A percentile compares a stretch with the other conserved stretches of the same genome.
phyloP scores from a whole-genome alignment of 805 yeast genomes.

The Schizosaccharomyces osmophilus region DNA sequence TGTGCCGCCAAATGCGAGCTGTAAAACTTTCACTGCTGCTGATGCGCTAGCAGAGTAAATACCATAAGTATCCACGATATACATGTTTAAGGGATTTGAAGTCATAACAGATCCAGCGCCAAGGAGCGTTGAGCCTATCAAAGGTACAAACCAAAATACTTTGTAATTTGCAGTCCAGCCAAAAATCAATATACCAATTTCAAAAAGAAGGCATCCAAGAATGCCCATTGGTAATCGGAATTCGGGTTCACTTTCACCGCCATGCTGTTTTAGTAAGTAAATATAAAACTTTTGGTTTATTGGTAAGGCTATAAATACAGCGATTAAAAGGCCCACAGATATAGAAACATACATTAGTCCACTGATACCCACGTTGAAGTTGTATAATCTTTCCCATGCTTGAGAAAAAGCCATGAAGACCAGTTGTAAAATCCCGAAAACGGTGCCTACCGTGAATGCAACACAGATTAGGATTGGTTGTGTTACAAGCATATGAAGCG shows the following conservation, averaged over 20 bases:
- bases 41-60: constrained; percentile 41
- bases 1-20: constrained; percentile 42
- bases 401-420: constrained; percentile 15
- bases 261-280: constrained; percentile 10
- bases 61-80: constrained; percentile 47
- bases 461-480: constrained; percentile 3
- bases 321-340: constrained; percentile 28
- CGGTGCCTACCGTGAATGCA: not conserved
- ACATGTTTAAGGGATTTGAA: constrained; percentile 38
- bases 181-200: constrained; percentile 37
- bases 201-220: constrained; percentile 28
- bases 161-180: constrained; percentile 42
- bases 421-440: not conserved
- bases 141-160: constrained; percentile 38
- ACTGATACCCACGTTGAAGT: constrained; percentile 11
- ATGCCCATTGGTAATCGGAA: constrained; percentile 43
- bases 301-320: constrained; percentile 14
- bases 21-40: constrained; percentile 41
- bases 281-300: not conserved
- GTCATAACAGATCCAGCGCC: constrained; percentile 34
- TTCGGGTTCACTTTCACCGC: constrained; percentile 31
- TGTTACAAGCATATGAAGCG: not conserved
- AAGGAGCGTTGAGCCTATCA: constrained; percentile 34
- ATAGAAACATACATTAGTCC: constrained; percentile 38
- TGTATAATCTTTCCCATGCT: not conserved